Evolutionary conservation across 148 eudicot species (phyloP).

Genomic region (Arbutus unedo): DNA sequence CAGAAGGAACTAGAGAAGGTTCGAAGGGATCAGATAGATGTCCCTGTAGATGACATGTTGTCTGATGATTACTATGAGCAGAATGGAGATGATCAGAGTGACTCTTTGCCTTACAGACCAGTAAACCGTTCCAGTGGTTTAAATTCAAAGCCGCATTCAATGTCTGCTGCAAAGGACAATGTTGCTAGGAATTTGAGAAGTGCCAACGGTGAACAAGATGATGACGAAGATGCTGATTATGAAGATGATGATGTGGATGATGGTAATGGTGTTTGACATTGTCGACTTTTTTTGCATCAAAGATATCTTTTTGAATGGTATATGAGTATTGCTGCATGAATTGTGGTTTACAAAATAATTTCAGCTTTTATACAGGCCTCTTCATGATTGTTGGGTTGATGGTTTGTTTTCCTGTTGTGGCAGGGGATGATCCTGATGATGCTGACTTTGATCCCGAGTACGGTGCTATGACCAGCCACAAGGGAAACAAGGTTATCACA

Average conservation of each 20-base stretch:
- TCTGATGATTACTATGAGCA: slow-evolving; percentile 98
- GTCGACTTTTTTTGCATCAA: neutral
- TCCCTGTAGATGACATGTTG: slow-evolving; percentile 83
- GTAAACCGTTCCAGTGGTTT: slow-evolving; percentile 26
- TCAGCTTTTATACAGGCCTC: neutral
- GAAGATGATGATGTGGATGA: slow-evolving; percentile 39
- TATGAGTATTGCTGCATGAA: neutral
- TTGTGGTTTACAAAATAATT: neutral
- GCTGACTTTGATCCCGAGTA: slow-evolving; percentile 87
- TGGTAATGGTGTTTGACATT: slow-evolving; percentile 18
- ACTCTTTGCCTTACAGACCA: slow-evolving; percentile 47
- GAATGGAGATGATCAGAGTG: slow-evolving; percentile 83
- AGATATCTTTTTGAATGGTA: neutral
- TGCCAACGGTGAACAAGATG: slow-evolving; percentile 38
- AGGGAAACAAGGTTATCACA: slow-evolving; percentile 45
- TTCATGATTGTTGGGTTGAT: neutral
- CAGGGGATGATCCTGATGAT: slow-evolving; percentile 97
- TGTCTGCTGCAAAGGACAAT: slow-evolving; percentile 31
- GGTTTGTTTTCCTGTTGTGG: slow-evolving; percentile 23
- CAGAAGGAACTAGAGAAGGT: slow-evolving; percentile 49
- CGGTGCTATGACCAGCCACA: slow-evolving; percentile 38
- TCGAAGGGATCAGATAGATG: slow-evolving; percentile 23
- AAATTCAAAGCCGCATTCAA: slow-evolving; percentile 43
- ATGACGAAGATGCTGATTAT: slow-evolving; percentile 42
- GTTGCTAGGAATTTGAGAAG: slow-evolving; percentile 39